A percentile compares a stretch with the other conserved stretches of the same genome.
Conservation (phyloP, 2,329 filamentous ascomycete species). For the Cercospora brassicicola region DNA sequence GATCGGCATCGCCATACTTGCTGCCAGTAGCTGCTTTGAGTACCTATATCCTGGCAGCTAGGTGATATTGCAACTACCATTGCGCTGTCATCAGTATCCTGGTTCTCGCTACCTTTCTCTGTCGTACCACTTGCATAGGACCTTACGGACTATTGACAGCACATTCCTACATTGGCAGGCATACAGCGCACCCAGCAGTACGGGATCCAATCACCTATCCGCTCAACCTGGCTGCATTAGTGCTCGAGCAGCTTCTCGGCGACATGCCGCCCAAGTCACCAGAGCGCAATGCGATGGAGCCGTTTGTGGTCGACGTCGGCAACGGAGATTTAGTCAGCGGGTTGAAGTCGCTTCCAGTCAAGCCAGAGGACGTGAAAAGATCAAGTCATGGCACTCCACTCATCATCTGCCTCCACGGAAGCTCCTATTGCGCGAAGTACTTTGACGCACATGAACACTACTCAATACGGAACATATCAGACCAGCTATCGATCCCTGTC, state of each 20-base stretch:
- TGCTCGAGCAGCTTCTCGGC: slow-evolving; percentile 2
- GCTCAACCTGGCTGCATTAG: not conserved
- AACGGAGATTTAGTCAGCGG: slow-evolving; percentile 18
- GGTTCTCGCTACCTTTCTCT: not conserved
- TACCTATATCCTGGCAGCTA: not conserved
- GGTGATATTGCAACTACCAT: not conserved
- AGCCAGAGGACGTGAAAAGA: slow-evolving; percentile 9
- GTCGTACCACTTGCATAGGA: not conserved
- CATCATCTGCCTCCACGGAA: slow-evolving; percentile 16
- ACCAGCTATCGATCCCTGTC: slow-evolving; percentile 10
- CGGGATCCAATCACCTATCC: not conserved
- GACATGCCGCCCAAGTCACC: slow-evolving; percentile 1
- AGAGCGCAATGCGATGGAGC: slow-evolving; percentile 13
- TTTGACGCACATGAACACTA: slow-evolving; percentile 18
- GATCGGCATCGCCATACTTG: slow-evolving; percentile 3
- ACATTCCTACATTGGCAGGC: not conserved
- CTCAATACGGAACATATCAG: slow-evolving; percentile 13
- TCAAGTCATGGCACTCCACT: slow-evolving; percentile 15
- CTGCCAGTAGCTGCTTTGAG: not conserved
- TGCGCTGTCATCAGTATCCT: not conserved
- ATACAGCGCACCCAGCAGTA: not conserved
- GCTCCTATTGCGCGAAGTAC: slow-evolving; percentile 13
- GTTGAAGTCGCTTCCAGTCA: slow-evolving; percentile 14
- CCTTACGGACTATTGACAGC: not conserved
- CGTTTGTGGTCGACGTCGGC: slow-evolving; percentile 18